These are phyloP conservation scores for Pichia rugopelliculosa DNA, from an alignment of 805 yeast species.

Conservation along the genomic window DNA sequence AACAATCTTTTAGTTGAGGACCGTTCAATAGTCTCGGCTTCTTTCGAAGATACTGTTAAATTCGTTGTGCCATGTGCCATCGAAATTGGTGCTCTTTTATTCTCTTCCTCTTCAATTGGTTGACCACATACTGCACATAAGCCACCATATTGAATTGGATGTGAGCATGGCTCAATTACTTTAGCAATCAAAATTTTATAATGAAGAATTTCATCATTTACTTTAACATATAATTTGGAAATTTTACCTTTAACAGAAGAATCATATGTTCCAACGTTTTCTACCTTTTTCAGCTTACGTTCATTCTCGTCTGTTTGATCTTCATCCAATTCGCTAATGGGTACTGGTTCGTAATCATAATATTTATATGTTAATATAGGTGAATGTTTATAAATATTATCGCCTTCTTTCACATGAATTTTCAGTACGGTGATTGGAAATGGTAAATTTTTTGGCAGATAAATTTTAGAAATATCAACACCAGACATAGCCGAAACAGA, in stretches of 20 bases:
- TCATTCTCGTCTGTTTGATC: slow-evolving; percentile 34
- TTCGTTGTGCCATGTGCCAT: slow-evolving; percentile 88
- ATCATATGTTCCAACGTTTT: slow-evolving; percentile 70
- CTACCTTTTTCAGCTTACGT: slow-evolving; percentile 42
- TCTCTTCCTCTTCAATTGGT: slow-evolving; percentile 61
- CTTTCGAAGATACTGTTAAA: slow-evolving; percentile 73
- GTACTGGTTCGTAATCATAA: slow-evolving; percentile 56
- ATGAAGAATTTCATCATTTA: slow-evolving; percentile 56
- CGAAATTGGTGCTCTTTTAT: slow-evolving; percentile 70
- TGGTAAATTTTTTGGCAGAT: slow-evolving; percentile 54
- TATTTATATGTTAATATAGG: slow-evolving; percentile 57
- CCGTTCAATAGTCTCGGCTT: slow-evolving; percentile 79
- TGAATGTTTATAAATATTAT: slow-evolving; percentile 41
- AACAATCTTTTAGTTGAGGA: slow-evolving; percentile 54
- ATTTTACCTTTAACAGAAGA: slow-evolving; percentile 74
- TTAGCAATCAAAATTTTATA: slow-evolving; percentile 38
- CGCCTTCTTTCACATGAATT: slow-evolving; percentile 39
- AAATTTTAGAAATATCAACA: slow-evolving; percentile 36
- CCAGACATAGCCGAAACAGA: background rate
- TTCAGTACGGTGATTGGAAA: slow-evolving; percentile 62
- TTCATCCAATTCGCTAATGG: slow-evolving; percentile 36
- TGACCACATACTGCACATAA: slow-evolving; percentile 90
- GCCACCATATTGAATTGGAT: slow-evolving; percentile 90
- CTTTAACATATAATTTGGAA: slow-evolving; percentile 38
- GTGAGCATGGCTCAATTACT: slow-evolving; percentile 79